phyloP scores from a whole-genome alignment of 2,329 filamentous ascomycete genomes.

The Aspergillus fumigatiaffinis region DNA sequence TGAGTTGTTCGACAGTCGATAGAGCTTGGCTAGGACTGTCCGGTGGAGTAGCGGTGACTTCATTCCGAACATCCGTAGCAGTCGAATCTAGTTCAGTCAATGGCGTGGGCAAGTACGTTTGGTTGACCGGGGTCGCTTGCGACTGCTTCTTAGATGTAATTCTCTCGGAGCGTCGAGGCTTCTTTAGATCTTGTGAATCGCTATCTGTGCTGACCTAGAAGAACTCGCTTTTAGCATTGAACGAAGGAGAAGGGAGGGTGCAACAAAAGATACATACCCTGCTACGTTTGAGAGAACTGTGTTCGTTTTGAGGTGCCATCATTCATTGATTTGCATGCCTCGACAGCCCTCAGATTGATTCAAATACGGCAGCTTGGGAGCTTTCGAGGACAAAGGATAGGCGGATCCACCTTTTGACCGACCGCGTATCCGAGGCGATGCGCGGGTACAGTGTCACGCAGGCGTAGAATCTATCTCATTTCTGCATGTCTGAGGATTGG shows the following conservation, averaged over 20 bases:
- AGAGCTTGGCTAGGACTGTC: slow-evolving; percentile 54
- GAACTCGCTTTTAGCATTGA: slow-evolving; percentile 21
- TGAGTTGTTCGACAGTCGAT: slow-evolving; percentile 34
- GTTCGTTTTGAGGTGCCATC: slow-evolving; percentile 57
- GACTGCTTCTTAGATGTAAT: slow-evolving; percentile 56
- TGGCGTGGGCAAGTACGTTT: slow-evolving; percentile 74
- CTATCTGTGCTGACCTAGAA: slow-evolving; percentile 63
- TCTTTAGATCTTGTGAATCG: slow-evolving; percentile 65
- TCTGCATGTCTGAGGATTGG: not conserved
- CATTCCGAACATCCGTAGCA: slow-evolving; percentile 60
- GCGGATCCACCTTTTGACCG: not conserved
- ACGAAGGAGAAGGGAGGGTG: slow-evolving; percentile 11
- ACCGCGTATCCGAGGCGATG: not conserved
- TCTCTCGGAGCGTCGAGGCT: slow-evolving; percentile 74
- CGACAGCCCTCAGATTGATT: not conserved
- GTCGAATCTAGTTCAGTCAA: slow-evolving; percentile 66
- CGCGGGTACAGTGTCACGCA: not conserved
- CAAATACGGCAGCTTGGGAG: not conserved
- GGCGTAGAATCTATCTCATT: not conserved
- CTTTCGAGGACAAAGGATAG: not conserved
- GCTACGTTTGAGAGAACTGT: slow-evolving; percentile 79
- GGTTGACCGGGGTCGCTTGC: slow-evolving; percentile 58
- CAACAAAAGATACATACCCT: slow-evolving; percentile 51
- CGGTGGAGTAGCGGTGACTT: slow-evolving; percentile 67
- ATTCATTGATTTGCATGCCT: not conserved